A percentile compares a stretch with the other conserved stretches of the same genome.
Conservation (phyloP, 768 basidiomycete genomes). For the Suillus fuscotomentosus region DNA sequence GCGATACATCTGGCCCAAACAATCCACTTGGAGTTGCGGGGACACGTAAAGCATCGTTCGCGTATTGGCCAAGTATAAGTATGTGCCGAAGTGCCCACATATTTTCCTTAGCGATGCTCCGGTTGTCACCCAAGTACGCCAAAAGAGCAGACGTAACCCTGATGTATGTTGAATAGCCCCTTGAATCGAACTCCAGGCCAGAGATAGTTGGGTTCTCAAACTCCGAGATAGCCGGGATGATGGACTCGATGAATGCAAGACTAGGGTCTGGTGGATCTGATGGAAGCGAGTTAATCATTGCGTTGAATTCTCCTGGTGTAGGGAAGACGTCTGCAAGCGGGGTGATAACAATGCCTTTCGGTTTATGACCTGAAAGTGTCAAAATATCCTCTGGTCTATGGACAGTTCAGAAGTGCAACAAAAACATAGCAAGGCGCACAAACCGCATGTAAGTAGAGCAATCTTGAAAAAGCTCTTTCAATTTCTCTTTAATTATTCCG, state of each 20-base stretch:
- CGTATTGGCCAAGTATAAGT: slow-evolving; percentile 58
- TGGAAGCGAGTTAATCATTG: slow-evolving; percentile 45
- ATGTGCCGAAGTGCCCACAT: slow-evolving; percentile 72
- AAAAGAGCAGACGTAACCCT: slow-evolving; percentile 59
- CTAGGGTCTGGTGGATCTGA: slow-evolving; percentile 49
- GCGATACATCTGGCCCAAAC: slow-evolving; percentile 40
- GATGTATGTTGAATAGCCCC: slow-evolving; percentile 58
- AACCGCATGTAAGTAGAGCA: slow-evolving; percentile 30
- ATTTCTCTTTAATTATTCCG: slow-evolving; percentile 37
- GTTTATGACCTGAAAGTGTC: slow-evolving; percentile 31
- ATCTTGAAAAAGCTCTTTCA: slow-evolving; percentile 44
- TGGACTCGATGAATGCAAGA: slow-evolving; percentile 57
- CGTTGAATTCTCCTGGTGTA: slow-evolving; percentile 41
- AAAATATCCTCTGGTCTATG: slow-evolving; percentile 49
- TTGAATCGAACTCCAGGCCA: slow-evolving; percentile 36
- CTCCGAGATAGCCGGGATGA: slow-evolving; percentile 46
- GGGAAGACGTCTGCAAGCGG: slow-evolving; percentile 55
- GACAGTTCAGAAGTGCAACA: neutral
- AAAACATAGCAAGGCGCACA: slow-evolving; percentile 10
- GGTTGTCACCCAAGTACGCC: slow-evolving; percentile 53
- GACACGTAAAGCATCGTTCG: slow-evolving; percentile 57
- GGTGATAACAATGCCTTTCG: slow-evolving; percentile 37
- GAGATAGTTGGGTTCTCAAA: slow-evolving; percentile 14
- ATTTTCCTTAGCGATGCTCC: slow-evolving; percentile 56
- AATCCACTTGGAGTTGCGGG: slow-evolving; percentile 48